Evolutionary conservation across 78 protist genomes (phyloP).

Genomic region (Bigelowiella natans): DNA sequence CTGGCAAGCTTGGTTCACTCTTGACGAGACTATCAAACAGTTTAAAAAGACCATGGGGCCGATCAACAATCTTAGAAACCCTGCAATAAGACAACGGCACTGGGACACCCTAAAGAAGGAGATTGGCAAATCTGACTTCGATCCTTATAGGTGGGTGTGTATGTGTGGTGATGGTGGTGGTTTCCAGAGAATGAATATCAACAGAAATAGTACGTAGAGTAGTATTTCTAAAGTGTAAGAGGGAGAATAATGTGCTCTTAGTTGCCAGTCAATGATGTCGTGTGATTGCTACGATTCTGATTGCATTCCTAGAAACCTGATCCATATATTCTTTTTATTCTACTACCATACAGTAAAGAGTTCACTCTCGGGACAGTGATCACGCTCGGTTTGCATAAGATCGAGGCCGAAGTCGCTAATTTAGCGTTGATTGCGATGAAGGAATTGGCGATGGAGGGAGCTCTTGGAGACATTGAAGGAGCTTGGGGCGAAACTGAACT

Average conservation of each 20-base stretch:
- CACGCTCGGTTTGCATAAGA: conserved; percentile 48
- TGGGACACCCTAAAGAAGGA: conserved; percentile 51
- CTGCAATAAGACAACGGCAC: conserved; percentile 60
- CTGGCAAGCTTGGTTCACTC: conserved; percentile 27
- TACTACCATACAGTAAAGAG: conserved; percentile 8
- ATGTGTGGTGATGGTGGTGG: too few relatives aligned
- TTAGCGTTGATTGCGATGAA: conserved; percentile 48
- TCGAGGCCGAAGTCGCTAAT: conserved; percentile 29
- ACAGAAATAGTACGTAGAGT: too few relatives aligned
- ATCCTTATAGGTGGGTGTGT: too few relatives aligned
- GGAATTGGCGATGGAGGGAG: conserved; percentile 50
- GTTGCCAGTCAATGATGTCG: too few relatives aligned
- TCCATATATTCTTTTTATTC: too few relatives aligned
- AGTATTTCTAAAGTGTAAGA: too few relatives aligned
- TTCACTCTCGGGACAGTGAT: conserved; percentile 54
- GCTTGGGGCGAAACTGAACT: conserved; percentile 25
- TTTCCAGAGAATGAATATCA: too few relatives aligned
- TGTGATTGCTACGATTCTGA: too few relatives aligned
- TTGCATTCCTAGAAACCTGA: too few relatives aligned
- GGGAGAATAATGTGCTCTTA: too few relatives aligned
- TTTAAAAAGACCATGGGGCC: conserved; percentile 51
- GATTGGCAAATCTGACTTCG: conserved; percentile 2
- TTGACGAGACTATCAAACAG: conserved; percentile 25
- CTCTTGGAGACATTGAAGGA: conserved; percentile 6
- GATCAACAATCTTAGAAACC: conserved; percentile 43